Conservation (phyloP, 345 rosid genomes). For the Gossypium australe region DNA sequence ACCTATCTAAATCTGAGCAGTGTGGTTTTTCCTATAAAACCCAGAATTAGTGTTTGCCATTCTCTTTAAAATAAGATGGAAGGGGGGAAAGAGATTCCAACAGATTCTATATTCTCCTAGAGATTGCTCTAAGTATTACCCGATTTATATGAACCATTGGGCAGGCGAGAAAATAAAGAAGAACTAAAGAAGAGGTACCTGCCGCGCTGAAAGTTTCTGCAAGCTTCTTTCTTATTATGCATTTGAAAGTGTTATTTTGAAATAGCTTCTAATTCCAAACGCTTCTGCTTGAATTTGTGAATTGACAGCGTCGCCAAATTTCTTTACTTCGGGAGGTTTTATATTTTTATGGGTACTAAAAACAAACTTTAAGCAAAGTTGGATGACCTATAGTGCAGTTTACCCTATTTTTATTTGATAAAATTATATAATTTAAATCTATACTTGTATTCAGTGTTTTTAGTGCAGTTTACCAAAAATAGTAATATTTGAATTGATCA, state of each 20-base stretch:
- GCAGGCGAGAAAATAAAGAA: neutral
- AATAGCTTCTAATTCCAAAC: too few species aligned
- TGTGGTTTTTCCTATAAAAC: neutral
- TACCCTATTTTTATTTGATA: too few species aligned
- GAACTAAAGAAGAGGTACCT: constrained; percentile 27
- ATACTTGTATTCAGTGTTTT: too few species aligned
- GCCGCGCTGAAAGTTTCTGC: constrained; percentile 86
- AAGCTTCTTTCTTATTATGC: constrained; percentile 39
- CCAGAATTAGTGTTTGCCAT: neutral
- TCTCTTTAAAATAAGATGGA: neutral
- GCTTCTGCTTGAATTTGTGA: neutral
- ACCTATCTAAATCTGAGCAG: neutral
- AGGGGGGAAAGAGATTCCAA: neutral
- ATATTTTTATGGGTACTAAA: too few species aligned
- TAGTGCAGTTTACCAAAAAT: too few species aligned
- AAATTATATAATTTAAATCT: too few species aligned
- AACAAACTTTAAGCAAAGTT: too few species aligned
- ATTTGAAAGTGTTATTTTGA: neutral
- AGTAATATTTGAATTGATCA: too few species aligned
- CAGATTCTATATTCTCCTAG: neutral
- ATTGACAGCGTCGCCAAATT: too few species aligned
- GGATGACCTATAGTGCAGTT: too few species aligned
- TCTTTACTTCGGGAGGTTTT: too few species aligned
- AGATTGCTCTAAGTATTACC: neutral
- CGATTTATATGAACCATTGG: neutral